These are phyloP conservation scores for Astragalus membranaceus DNA, from an alignment of 306 rosid genomes.

Conservation along the genomic window DNA sequence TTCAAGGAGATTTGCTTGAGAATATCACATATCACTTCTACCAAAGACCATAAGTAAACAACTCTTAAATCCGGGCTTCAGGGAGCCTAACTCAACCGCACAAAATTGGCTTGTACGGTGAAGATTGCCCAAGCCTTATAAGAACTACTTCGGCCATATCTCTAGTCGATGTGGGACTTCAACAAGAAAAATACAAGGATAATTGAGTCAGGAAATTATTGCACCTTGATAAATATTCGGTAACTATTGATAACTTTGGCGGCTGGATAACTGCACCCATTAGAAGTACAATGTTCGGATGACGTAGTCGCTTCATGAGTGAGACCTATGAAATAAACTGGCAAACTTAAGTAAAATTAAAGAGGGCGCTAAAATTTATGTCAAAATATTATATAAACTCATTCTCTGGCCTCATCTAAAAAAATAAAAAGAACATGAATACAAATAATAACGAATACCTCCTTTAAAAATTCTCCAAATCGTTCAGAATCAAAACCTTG, in stretches of 20 bases:
- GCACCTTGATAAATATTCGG: constrained; percentile 92
- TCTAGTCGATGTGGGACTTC: too few relatives aligned
- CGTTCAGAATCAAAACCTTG: constrained; percentile 72
- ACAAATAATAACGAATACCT: constrained; percentile 41
- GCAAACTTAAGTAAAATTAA: constrained; percentile 18
- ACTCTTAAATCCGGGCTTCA: too few relatives aligned
- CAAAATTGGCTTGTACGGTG: too few relatives aligned
- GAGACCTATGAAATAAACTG: constrained; percentile 59
- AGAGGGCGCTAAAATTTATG: not conserved
- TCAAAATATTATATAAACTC: not conserved
- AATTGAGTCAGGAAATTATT: constrained; percentile 12
- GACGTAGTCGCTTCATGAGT: constrained; percentile 80
- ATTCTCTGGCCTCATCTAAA: not conserved
- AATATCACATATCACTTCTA: constrained; percentile 2
- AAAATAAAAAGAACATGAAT: not conserved
- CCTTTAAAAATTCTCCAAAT: constrained; percentile 70
- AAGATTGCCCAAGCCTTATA: too few relatives aligned
- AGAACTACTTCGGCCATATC: too few relatives aligned
- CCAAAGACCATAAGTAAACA: not conserved
- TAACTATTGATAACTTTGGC: constrained; percentile 89
- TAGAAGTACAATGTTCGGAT: constrained; percentile 91
- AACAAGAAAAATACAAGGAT: not conserved
- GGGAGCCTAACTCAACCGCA: too few relatives aligned
- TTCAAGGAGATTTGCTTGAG: constrained; percentile 26
- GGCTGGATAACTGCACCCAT: constrained; percentile 95